Evolutionary conservation across 352 stramenopile genomes (phyloP).

Genomic region (Phytophthora pistaciae): DNA sequence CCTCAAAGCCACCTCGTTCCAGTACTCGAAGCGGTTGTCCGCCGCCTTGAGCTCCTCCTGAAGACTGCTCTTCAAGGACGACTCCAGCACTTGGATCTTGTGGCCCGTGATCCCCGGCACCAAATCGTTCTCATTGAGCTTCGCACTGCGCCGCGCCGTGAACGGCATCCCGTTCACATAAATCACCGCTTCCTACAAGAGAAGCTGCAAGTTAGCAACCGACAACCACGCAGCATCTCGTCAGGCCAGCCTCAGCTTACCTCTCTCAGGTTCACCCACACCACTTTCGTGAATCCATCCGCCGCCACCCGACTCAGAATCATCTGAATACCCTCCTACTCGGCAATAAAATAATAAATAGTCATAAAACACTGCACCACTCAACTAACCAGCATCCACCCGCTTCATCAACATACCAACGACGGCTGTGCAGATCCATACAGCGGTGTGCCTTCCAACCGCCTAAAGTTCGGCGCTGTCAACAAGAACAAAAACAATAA

Average conservation of each 20-base stretch:
- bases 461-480: constrained; percentile 81
- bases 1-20: constrained; percentile 71
- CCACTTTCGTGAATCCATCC: constrained; percentile 82
- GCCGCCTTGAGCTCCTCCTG: constrained; percentile 65
- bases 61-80: constrained; percentile 82
- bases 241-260: constrained; percentile 21
- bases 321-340: constrained; percentile 76
- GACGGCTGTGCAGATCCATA: constrained; percentile 83
- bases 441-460: constrained; percentile 70
- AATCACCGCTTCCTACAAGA: constrained; percentile 70
- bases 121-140: constrained; percentile 87
- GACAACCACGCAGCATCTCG: not conserved
- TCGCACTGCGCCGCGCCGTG: constrained; percentile 75
- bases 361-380: not conserved
- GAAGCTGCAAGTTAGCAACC: not conserved
- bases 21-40: constrained; percentile 80
- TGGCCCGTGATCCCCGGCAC: constrained; percentile 85
- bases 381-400: not conserved
- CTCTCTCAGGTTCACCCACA: constrained; percentile 88
- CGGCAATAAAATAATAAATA: constrained; percentile 16
- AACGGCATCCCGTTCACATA: constrained; percentile 82
- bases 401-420: constrained; percentile 42
- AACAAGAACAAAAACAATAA: not conserved
- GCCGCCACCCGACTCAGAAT: constrained; percentile 71
- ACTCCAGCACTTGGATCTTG: constrained; percentile 84